Evolutionary conservation across 805 yeast species (phyloP), one percentile per base, ranked within the genome.

Genomic region (Nakazawaea populi): DNA sequence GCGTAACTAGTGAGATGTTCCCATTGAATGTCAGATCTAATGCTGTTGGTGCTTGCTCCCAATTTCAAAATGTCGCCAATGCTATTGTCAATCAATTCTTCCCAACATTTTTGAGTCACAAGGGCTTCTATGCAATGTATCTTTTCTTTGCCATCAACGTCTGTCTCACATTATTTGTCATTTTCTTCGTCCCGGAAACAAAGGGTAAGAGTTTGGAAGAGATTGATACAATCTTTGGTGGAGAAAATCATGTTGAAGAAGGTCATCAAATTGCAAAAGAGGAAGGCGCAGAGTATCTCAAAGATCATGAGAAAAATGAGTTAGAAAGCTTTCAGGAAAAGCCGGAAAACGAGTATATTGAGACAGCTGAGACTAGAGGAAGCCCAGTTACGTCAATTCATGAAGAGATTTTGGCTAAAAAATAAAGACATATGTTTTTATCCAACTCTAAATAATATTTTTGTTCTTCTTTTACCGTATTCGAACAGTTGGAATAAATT

Each of bases 41-140:
- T 60, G 95, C 96, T 55, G 95, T 95, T 0, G 85, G 94, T 4
- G 71, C 87, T 46, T 83, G 94, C 1, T 87, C 96, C 1, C 95
- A 96, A 1, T 77, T 92, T 7, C 89, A 89, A 63, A 89, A 96
- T 96, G 76, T 87, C 14, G 86, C 85, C 71, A 89, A 89, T 68
- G 89, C 88, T 72, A 69, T 89, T 18, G 96, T 89, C 31, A 96
- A 96, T 14, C 92, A 87, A 66, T 78, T 85, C 79, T 86, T 94
- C 0, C 96, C 96, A 1, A 79, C 86, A 36, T 89, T 89, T 63
- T 67, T 89, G 56, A 75, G 89, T 46, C 96, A 90, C 49, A 42
- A 42, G 1, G 46, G 46, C 3, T 42, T 42, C 18, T 7, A 41
- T 6, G 45, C 45, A 10, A 42, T 41, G 46, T 44, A 32, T 14